Evolutionary conservation across 257 asterid species (phyloP).

Genomic region (Solanum appendiculatum): DNA sequence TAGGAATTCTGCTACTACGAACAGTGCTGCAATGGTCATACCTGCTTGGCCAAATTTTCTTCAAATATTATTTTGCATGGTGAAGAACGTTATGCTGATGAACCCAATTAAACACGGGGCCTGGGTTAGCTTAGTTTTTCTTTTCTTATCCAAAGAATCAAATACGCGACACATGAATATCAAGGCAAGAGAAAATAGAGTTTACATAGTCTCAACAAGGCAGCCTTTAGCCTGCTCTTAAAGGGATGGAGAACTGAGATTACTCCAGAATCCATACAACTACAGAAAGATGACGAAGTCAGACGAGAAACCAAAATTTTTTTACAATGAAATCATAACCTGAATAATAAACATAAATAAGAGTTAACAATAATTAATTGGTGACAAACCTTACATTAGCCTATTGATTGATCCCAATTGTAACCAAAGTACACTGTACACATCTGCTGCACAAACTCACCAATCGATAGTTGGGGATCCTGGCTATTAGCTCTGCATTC

Average conservation of each 20-base stretch:
- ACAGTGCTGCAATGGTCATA: background rate
- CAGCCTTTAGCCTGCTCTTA: background rate
- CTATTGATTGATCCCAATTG: constrained; percentile 14
- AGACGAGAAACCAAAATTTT: background rate
- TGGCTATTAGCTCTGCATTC: constrained; percentile 1
- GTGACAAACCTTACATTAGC: constrained; percentile 15
- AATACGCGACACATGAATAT: background rate
- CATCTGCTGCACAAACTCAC: constrained; percentile 7
- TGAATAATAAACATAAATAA: constrained; percentile 6
- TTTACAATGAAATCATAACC: constrained; percentile 1
- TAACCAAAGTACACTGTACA: constrained; percentile 33
- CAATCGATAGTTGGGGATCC: constrained; percentile 1
- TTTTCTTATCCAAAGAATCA: background rate
- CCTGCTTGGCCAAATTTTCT: background rate
- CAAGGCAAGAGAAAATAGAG: background rate
- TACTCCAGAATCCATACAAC: constrained; percentile 2
- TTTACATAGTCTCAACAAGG: background rate
- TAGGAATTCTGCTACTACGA: background rate
- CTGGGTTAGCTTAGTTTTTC: background rate
- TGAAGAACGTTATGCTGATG: background rate
- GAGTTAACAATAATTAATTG: constrained; percentile 18
- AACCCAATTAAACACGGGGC: background rate
- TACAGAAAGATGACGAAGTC: background rate
- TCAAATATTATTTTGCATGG: background rate
- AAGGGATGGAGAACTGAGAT: background rate